Evolutionary conservation across 164 flowering plant species (phyloP).

Genomic region (Cinnamomum chago): DNA sequence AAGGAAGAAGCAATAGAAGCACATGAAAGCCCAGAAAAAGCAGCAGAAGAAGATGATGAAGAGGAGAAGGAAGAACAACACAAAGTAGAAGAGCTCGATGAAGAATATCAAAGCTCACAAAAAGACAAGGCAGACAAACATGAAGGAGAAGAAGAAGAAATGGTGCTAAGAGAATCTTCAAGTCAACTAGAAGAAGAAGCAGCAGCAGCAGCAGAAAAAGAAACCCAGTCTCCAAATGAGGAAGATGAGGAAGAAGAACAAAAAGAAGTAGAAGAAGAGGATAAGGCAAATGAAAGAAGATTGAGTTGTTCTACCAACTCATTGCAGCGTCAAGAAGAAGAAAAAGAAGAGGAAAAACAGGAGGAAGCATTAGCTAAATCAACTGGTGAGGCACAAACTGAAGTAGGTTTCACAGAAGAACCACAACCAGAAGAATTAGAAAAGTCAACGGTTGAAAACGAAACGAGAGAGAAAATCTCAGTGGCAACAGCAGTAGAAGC

Average conservation of each 20-base stretch:
- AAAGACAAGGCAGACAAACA: conserved; percentile 6
- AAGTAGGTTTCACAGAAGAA: no score
- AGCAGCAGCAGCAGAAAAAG: not conserved
- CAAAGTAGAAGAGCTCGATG: conserved; percentile 10
- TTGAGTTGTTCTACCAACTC: conserved; percentile 7
- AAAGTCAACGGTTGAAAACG: conserved; percentile 2
- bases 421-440: conserved; percentile 11
- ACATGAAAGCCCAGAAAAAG: not conserved
- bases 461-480: conserved; percentile 1
- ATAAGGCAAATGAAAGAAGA: conserved; percentile 1
- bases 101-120: conserved; percentile 5
- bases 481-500: not conserved
- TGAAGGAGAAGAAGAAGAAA: conserved; percentile 9
- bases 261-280: conserved; percentile 8
- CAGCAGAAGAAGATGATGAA: conserved; percentile 5
- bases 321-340: conserved; percentile 10
- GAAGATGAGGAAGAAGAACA: not conserved
- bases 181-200: not conserved
- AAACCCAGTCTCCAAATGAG: not conserved
- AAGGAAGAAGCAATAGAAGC: not conserved
- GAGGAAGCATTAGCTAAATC: conserved; percentile 1
- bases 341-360: conserved; percentile 7
- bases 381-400: not conserved
- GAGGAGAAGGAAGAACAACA: conserved; percentile 8
- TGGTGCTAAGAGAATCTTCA: not conserved